Evolutionary conservation across 2,329 filamentous ascomycete genomes (phyloP).

Genomic region (Geosmithia morbida): DNA sequence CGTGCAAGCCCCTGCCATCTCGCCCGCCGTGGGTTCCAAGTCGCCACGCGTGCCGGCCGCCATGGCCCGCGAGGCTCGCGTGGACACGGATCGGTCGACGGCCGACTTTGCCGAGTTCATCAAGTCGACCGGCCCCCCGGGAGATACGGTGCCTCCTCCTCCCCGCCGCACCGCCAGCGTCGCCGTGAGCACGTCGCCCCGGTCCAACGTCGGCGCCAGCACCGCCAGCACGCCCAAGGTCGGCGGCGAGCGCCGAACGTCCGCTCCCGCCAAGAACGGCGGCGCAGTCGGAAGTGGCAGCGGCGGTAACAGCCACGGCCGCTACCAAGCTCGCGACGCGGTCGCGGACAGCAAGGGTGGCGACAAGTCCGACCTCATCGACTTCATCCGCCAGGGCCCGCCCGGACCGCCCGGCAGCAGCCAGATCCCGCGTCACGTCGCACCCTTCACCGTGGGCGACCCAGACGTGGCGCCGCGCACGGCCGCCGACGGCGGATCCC

Average conservation of each 20-base stretch:
- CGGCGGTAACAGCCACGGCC: slow-evolving; percentile 25
- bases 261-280: slow-evolving; percentile 9
- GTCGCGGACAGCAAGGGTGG: slow-evolving; percentile 39
- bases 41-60: slow-evolving; percentile 10
- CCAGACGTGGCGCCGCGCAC: neutral
- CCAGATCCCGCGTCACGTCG: slow-evolving; percentile 68
- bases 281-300: slow-evolving; percentile 6
- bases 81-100: slow-evolving; percentile 50
- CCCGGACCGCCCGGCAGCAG: slow-evolving; percentile 44
- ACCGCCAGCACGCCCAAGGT: slow-evolving; percentile 19
- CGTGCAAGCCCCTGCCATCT: slow-evolving; percentile 5
- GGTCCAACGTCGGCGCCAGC: slow-evolving; percentile 9
- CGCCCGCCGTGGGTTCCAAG: slow-evolving; percentile 1
- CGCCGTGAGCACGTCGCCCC: slow-evolving; percentile 7
- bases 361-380: slow-evolving; percentile 76
- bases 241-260: slow-evolving; percentile 18
- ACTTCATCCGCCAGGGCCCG: slow-evolving; percentile 86
- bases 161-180: slow-evolving; percentile 18
- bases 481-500: slow-evolving; percentile 18
- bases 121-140: slow-evolving; percentile 64
- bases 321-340: slow-evolving; percentile 59
- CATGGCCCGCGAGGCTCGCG: slow-evolving; percentile 55
- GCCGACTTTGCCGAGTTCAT: slow-evolving; percentile 84
- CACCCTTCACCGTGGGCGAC: slow-evolving; percentile 49
- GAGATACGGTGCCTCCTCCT: slow-evolving; percentile 20